Evolutionary conservation across 148 eudicot genomes (phyloP), one percentile per base, ranked within the genome.

Genomic region (Rhododendron molle): DNA sequence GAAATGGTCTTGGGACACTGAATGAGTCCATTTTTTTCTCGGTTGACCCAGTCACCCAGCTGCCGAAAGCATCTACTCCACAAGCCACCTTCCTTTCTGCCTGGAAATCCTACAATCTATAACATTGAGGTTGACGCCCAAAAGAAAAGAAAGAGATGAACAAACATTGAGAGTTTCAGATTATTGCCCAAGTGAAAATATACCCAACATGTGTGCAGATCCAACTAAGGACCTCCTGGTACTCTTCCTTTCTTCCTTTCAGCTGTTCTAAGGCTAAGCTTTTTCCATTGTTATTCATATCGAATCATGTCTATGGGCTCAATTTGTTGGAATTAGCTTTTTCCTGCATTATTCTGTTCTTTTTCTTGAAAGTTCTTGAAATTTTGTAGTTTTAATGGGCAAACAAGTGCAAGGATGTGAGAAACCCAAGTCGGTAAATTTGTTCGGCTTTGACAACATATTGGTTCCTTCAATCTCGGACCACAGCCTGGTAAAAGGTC

Each of bases 401-500:
- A n/a, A 85, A 46, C 83, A 83, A 76, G 77, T 36, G 56, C 84
- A 83, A 82, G 85, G 83, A 85, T 89, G 78, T 73, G 38, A 20
- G 7, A 4, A 50, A 28, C 18, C 84, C 30, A 72, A 54, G 47
- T 71, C 88, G 10, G 81, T 47, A 18, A 40, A 80, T 80, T 12
- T 60, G 14, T 80, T 62, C 86, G 74, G 85, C 5, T 85, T 80
- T 52, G 86, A 83, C 47, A 73, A 49, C 56, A 81, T 86, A 4
- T 82, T 83, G 38, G 65, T 84, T 58, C 82, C 85, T 72, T 40
- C 78, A 60, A 77, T 69, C 74, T 49, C 83, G 21, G 65, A 87
- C 12, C 85, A 76, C 85, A 85, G 54, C 32, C 84, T 26, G 14
- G 85, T 26, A n/a, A 60, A 50, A 85, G 84, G 40, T 11, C 36